Percentiles rank a stretch among this genome's conserved stretches.
phyloP scores from a whole-genome alignment of 2,329 filamentous ascomycete species.

The Verticillium albo-atrum region DNA sequence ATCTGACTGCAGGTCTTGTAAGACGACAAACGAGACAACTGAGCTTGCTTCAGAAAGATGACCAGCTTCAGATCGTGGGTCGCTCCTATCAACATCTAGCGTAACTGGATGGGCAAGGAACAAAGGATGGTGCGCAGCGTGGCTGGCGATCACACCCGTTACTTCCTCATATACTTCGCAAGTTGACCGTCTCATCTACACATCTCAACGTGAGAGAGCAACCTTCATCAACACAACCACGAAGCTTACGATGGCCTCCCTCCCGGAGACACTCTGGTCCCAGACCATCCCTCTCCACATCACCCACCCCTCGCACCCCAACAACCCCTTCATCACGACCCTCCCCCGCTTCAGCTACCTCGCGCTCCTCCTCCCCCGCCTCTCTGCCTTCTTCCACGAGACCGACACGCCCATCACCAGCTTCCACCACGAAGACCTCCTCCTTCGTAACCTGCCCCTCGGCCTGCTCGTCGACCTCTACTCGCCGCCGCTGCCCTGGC shows the following conservation, averaged over 20 bases:
- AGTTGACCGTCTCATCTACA: background rate
- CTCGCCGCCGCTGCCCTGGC: slow-evolving; percentile 50
- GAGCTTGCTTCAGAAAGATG: background rate
- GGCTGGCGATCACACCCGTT: background rate
- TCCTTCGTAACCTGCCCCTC: slow-evolving; percentile 48
- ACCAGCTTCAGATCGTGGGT: no score
- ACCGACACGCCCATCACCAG: background rate
- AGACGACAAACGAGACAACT: background rate
- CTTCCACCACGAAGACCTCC: slow-evolving; percentile 35
- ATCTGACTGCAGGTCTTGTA: background rate
- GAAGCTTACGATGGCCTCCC: background rate
- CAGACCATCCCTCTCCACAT: slow-evolving; percentile 51
- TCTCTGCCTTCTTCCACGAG: slow-evolving; percentile 42
- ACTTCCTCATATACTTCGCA: background rate
- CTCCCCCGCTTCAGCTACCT: slow-evolving; percentile 58
- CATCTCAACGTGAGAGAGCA: background rate
- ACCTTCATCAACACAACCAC: background rate
- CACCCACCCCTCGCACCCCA: slow-evolving; percentile 42
- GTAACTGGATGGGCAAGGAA: no score
- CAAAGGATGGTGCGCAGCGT: background rate
- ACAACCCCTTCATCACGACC: slow-evolving; percentile 46
- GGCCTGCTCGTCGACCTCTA: slow-evolving; percentile 55
- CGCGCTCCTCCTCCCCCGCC: slow-evolving; percentile 50
- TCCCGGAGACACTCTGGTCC: slow-evolving; percentile 46
- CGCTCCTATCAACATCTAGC: no score